phyloP scores from a whole-genome alignment of 2,329 filamentous ascomycete genomes.

The Fusarium sp. region DNA sequence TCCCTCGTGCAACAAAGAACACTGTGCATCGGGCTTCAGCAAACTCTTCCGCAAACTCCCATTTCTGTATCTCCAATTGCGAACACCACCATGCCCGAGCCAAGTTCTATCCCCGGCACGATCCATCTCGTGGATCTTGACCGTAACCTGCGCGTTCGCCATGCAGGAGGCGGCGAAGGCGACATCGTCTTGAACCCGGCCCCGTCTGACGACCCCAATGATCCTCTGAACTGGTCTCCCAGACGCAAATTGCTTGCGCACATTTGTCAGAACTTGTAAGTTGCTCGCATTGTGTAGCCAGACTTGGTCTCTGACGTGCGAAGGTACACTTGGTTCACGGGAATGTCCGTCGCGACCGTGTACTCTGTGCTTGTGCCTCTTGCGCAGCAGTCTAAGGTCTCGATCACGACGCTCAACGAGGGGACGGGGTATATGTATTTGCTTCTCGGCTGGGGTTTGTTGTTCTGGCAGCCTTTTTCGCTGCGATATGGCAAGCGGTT shows the following conservation, averaged over 20 bases:
- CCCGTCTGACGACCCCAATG: conserved; percentile 64
- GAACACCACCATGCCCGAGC: not conserved
- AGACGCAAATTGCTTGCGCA: conserved; percentile 47
- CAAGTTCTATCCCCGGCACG: conserved; percentile 53
- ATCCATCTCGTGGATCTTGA: conserved; percentile 58
- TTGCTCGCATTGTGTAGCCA: fast-evolving
- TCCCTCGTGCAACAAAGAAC: not conserved
- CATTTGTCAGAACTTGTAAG: conserved; percentile 51
- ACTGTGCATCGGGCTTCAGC: too few species aligned
- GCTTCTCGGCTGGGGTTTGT: conserved; percentile 59
- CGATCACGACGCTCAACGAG: conserved; percentile 54
- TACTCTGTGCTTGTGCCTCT: conserved; percentile 58
- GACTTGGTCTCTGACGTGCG: not conserved
- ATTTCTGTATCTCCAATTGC: not conserved
- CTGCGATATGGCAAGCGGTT: conserved; percentile 60
- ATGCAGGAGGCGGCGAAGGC: conserved; percentile 48
- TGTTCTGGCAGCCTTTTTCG: conserved; percentile 64
- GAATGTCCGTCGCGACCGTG: conserved; percentile 57
- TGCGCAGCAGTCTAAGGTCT: conserved; percentile 51
- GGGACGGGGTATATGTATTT: conserved; percentile 60
- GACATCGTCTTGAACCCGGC: conserved; percentile 66
- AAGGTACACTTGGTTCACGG: conserved; percentile 57
- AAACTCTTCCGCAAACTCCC: not conserved
- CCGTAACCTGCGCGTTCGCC: conserved; percentile 51
- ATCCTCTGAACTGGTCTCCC: conserved; percentile 65